Conservation (phyloP, 23 red algal genomes). For the Gracilaria caudata region DNA sequence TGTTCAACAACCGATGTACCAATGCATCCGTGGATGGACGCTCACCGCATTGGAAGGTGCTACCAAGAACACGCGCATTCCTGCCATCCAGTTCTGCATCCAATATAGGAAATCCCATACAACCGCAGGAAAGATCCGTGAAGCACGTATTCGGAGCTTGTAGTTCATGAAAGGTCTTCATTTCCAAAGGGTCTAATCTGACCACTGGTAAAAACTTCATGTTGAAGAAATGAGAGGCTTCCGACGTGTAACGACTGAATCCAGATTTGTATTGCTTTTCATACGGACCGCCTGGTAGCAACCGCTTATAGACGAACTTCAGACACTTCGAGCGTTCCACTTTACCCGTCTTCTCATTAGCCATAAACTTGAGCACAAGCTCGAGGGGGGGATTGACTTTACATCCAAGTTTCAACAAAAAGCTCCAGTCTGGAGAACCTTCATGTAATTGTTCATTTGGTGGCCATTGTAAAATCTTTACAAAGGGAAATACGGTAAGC, state of each 20-base stretch:
- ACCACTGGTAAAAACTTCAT: constrained; percentile 44
- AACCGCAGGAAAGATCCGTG: constrained; percentile 16
- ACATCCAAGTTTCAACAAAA: constrained; percentile 61
- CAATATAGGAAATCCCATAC: constrained; percentile 61
- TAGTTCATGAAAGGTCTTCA: constrained; percentile 14
- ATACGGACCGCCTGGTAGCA: constrained; percentile 35
- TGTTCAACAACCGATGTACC: constrained; percentile 11
- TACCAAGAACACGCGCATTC: constrained; percentile 9
- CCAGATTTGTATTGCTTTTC: constrained; percentile 5
- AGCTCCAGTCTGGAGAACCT: constrained; percentile 28
- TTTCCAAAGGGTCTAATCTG: constrained; percentile 24
- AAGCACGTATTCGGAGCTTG: constrained; percentile 57
- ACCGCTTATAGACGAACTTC: constrained; percentile 29
- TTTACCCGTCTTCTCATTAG: constrained; percentile 7
- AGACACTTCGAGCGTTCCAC: constrained; percentile 9
- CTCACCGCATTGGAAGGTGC: constrained; percentile 18
- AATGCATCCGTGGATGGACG: constrained; percentile 12
- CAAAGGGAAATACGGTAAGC: constrained; percentile 44
- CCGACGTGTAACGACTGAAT: neutral
- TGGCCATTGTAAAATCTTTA: constrained; percentile 59
- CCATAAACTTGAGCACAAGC: constrained; percentile 28
- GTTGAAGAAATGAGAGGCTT: neutral
- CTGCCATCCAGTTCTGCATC: constrained; percentile 18
- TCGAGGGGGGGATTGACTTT: constrained; percentile 15
- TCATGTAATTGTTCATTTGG: constrained; percentile 26